A percentile compares a stretch with the other conserved stretches of the same genome.
phyloP scores from a whole-genome alignment of 1,139 yeast species.

The Candida sanyaensis region DNA sequence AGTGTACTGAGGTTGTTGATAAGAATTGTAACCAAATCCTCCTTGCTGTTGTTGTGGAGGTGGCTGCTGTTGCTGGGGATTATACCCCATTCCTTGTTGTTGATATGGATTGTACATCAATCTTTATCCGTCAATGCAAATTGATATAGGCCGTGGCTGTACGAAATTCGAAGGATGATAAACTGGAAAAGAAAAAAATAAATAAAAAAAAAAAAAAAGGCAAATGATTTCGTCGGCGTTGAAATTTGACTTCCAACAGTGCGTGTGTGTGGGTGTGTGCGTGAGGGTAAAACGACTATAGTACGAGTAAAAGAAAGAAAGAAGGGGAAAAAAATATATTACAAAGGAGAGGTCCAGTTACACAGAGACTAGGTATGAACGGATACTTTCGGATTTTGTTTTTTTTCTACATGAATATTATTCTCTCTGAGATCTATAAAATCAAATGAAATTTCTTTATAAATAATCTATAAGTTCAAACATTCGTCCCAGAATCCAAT shows the following conservation, averaged over 20 bases:
- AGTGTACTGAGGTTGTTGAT: conserved; percentile 19
- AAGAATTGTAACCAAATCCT: conserved; percentile 25
- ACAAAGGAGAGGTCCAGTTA: too few relatives aligned
- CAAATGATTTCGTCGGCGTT: background rate
- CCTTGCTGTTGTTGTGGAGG: conserved; percentile 25
- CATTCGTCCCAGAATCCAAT: conserved; percentile 65
- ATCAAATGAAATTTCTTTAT: background rate
- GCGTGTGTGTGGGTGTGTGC: too few relatives aligned
- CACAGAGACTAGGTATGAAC: background rate
- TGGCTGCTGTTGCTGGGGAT: conserved; percentile 20
- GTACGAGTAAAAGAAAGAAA: background rate
- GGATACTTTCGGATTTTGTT: background rate
- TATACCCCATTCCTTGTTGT: conserved; percentile 30
- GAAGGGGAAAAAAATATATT: background rate
- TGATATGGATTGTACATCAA: conserved; percentile 50
- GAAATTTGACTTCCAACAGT: background rate
- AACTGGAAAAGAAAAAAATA: background rate
- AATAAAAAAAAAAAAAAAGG: too few relatives aligned
- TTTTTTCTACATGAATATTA: too few relatives aligned
- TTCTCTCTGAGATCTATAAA: too few relatives aligned
- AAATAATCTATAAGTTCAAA: conserved; percentile 11
- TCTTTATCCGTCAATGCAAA: background rate
- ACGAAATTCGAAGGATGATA: background rate
- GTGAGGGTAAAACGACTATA: background rate
- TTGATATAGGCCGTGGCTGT: background rate